Conservation (phyloP, 768 basidiomycete genomes). For the Lactarius hengduanensis region DNA sequence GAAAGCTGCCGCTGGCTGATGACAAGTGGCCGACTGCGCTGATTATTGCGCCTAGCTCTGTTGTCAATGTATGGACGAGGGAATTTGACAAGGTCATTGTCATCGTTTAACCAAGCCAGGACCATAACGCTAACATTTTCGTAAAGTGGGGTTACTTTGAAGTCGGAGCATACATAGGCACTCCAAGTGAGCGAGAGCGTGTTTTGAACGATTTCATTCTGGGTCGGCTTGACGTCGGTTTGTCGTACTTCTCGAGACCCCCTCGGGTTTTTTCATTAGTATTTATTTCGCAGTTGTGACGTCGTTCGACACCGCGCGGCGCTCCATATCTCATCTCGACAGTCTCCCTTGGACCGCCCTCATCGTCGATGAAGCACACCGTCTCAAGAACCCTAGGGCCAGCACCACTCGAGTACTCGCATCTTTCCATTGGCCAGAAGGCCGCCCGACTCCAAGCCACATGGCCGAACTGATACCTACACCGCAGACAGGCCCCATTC, state of each 20-base stretch:
- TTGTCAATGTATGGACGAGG: slow-evolving; percentile 85
- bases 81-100: slow-evolving; percentile 75
- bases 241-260: slow-evolving; percentile 33
- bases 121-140: slow-evolving; percentile 4
- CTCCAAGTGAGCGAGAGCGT: slow-evolving; percentile 48
- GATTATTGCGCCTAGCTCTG: slow-evolving; percentile 82
- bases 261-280: neutral
- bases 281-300: slow-evolving; percentile 60
- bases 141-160: slow-evolving; percentile 93
- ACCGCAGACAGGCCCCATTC: slow-evolving; percentile 32
- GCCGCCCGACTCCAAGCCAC: slow-evolving; percentile 20
- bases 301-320: slow-evolving; percentile 71
- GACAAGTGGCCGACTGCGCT: slow-evolving; percentile 82
- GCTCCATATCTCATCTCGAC: slow-evolving; percentile 67
- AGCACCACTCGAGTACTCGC: slow-evolving; percentile 68
- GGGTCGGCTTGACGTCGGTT: slow-evolving; percentile 83
- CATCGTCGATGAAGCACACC: slow-evolving; percentile 88
- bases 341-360: slow-evolving; percentile 69
- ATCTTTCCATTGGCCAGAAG: slow-evolving; percentile 53
- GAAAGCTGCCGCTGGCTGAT: slow-evolving; percentile 63
- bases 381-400: slow-evolving; percentile 75
- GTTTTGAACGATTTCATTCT: slow-evolving; percentile 71
- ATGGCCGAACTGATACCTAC: slow-evolving; percentile 28
- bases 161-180: slow-evolving; percentile 67
- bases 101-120: neutral